Evolutionary conservation across 208 protist genomes (phyloP).

Genomic region (Crithidia mellificae): DNA sequence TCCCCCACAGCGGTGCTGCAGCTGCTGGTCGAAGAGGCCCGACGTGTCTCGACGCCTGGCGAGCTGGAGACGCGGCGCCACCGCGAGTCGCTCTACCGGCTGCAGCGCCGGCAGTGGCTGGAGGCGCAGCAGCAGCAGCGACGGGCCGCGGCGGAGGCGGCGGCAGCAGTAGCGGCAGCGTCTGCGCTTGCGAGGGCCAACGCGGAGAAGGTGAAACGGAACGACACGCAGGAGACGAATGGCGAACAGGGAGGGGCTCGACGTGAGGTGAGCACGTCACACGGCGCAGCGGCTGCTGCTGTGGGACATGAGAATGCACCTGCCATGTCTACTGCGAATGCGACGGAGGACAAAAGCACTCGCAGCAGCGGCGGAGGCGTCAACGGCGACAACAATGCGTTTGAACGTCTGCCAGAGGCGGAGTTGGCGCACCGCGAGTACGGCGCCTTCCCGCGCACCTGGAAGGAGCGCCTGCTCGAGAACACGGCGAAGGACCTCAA

Average conservation of each 20-base stretch:
- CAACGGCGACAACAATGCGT: not conserved
- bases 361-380: not conserved
- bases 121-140: slow-evolving; percentile 4
- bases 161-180: not conserved
- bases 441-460: not conserved
- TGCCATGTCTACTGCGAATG: too few species aligned
- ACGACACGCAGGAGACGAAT: too few species aligned
- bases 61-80: slow-evolving; percentile 26
- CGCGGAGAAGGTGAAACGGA: too few species aligned
- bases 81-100: slow-evolving; percentile 28
- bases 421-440: slow-evolving; percentile 9
- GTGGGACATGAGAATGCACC: too few species aligned
- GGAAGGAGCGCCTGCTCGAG: slow-evolving; percentile 12
- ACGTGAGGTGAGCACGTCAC: too few species aligned
- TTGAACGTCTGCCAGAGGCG: not conserved
- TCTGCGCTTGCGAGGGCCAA: too few species aligned
- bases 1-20: slow-evolving; percentile 22
- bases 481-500: slow-evolving; percentile 7
- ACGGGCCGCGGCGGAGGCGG: not conserved
- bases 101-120: slow-evolving; percentile 27
- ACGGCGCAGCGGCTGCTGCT: too few species aligned
- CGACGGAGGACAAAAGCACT: not conserved
- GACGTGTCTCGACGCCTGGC: slow-evolving; percentile 26
- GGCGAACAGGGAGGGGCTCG: too few species aligned
- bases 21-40: slow-evolving; percentile 40